Evolutionary conservation across 345 rosid genomes (phyloP).

Genomic region (Arabidopsis thaliana): DNA sequence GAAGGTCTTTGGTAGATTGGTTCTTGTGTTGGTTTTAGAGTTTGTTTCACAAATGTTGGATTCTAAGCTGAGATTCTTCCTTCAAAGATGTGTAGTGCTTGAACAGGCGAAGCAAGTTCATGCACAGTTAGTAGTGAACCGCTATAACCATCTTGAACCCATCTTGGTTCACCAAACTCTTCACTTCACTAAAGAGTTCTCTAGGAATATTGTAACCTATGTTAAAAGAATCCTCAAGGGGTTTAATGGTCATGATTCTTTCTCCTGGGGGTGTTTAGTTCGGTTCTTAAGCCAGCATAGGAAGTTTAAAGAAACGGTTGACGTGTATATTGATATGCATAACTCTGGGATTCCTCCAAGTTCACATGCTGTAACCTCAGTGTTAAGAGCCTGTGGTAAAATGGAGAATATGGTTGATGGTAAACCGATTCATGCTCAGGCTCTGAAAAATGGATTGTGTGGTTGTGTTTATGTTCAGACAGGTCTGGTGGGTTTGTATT

Average conservation of each 20-base stretch:
- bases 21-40: no score
- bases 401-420: constrained; percentile 48
- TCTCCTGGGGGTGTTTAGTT: constrained; percentile 67
- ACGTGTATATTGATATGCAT: constrained; percentile 58
- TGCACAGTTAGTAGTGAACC: constrained; percentile 52
- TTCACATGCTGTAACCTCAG: constrained; percentile 67
- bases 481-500: constrained; percentile 67
- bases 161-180: constrained; percentile 57
- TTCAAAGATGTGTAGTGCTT: constrained; percentile 43
- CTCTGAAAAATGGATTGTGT: constrained; percentile 56
- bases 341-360: constrained; percentile 54
- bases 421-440: constrained; percentile 58
- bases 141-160: constrained; percentile 49
- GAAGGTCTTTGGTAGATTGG: no score
- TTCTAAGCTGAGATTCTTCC: constrained; percentile 45
- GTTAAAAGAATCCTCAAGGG: constrained; percentile 51
- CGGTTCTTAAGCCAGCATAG: constrained; percentile 64
- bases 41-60: constrained; percentile 33
- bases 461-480: constrained; percentile 75
- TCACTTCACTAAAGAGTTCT: constrained; percentile 45
- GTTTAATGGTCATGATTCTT: constrained; percentile 46
- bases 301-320: constrained; percentile 57
- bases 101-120: constrained; percentile 60
- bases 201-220: constrained; percentile 48
- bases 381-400: constrained; percentile 65